Conservation (phyloP, 1,139 yeast species). For the Candida sojae region DNA sequence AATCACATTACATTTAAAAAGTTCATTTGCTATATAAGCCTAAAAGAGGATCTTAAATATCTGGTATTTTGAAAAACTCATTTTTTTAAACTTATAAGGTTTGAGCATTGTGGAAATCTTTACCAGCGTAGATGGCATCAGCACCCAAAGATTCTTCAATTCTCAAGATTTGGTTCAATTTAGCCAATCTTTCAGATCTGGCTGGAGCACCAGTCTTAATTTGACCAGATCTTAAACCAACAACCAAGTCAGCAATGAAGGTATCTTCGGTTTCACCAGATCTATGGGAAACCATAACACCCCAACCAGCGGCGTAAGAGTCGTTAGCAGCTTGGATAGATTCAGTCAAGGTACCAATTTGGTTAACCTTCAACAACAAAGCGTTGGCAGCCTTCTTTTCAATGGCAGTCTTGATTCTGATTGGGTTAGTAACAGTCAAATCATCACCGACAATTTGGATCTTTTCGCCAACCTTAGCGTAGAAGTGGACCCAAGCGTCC, state of each 20-base stretch:
- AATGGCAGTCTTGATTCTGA: conserved; percentile 89
- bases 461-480: conserved; percentile 62
- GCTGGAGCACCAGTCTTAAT: conserved; percentile 99
- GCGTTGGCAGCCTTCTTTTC: conserved; percentile 93
- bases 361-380: conserved; percentile 93
- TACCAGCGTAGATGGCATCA: conserved; percentile 94
- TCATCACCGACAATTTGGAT: conserved; percentile 95
- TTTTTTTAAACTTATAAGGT: conserved; percentile 25
- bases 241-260: conserved; percentile 93
- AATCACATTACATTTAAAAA: neutral
- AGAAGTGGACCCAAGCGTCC: conserved; percentile 94
- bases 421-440: conserved; percentile 96
- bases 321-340: conserved; percentile 91
- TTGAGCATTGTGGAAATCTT: conserved; percentile 65
- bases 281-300: conserved; percentile 98
- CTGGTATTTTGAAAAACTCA: neutral
- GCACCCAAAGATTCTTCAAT: conserved; percentile 96
- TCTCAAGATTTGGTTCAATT: conserved; percentile 94
- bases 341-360: conserved; percentile 89
- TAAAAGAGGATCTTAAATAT: neutral
- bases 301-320: conserved; percentile 92
- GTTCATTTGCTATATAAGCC: neutral
- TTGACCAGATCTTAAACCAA: conserved; percentile 97
- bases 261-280: conserved; percentile 99
- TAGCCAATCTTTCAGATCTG: conserved; percentile 98